Evolutionary conservation across 352 stramenopile genomes (phyloP), one percentile per base, ranked within the genome.

Genomic region (Blastocystis hominis): DNA sequence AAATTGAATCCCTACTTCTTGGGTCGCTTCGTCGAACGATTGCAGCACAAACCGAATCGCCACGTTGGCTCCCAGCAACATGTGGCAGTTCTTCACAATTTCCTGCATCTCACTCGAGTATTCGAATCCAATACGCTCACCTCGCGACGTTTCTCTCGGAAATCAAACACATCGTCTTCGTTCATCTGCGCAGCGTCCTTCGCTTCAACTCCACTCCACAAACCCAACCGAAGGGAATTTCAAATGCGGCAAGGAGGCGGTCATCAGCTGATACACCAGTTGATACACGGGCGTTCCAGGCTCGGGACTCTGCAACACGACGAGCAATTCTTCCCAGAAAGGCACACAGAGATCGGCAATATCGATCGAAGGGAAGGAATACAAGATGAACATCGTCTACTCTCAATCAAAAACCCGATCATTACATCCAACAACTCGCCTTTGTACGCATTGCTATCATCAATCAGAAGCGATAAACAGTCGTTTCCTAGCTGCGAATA

Each of bases 401-500:
- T 9, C 5, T 10, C 5, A n/a, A 64, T 10, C 9, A n/a, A 34
- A 5, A n/a, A 5, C 13, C 13, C n/a, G 5, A n/a, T 9, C 13
- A 5, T 20, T 15, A 64, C 55, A 10, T 64, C n/a, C 5, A 76
- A 40, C n/a, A 76, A 40, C 9, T 55, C 9, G 38, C 55, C 64
- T 17, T 76, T 76, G 13, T 55, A 40, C n/a, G 34, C 24, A 40
- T 76, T 76, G 47, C 64, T 76, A 17, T 76, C 64, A 34, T 76
- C 64, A 34, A 76, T 76, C 36, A 76, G 36, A 34, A 40, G 64
- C 7, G 55, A 20, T 34, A 76, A 55, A 40, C 55, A 76, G 47
- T 76, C 64, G 34, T 76, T 76, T 34, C 64, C 64, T 40, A 76
- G 47, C 64, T 76, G 64, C 9, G 55, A 30, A 17, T 55, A 76